Conservation (phyloP, 768 basidiomycete species). For the Tricholoma saponaceum region DNA sequence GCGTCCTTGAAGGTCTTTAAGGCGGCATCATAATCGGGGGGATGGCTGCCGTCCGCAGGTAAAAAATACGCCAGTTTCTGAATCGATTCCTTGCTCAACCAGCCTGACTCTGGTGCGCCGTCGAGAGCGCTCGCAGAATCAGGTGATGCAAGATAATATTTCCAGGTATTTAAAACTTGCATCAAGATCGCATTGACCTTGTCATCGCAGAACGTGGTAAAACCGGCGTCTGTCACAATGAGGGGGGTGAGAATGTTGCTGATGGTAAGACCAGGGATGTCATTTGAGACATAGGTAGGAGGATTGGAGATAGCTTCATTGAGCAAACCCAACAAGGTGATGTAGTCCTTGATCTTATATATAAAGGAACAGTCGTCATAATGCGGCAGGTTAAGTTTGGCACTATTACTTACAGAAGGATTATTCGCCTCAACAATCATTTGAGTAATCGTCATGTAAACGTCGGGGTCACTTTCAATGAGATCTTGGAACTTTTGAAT, state of each 20-base stretch:
- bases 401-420: conserved; percentile 5
- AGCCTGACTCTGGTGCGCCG: background rate
- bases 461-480: conserved; percentile 15
- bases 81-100: background rate
- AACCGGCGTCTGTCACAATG: background rate
- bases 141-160: conserved; percentile 1
- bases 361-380: background rate
- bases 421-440: conserved; percentile 19
- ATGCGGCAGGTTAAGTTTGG: conserved; percentile 4
- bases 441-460: conserved; percentile 21
- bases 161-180: conserved; percentile 1
- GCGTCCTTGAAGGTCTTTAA: conserved; percentile 15
- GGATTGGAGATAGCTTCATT: background rate
- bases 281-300: background rate
- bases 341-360: background rate
- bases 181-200: background rate
- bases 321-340: background rate
- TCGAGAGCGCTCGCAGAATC: background rate
- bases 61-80: background rate
- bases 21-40: background rate
- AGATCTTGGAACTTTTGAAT: conserved; percentile 18
- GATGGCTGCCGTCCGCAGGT: background rate
- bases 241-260: background rate
- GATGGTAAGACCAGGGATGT: conserved; percentile 1
- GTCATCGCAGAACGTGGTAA: background rate